These are phyloP conservation scores for Dryas alaskensis DNA, from an alignment of 306 rosid species.

Conservation along the genomic window DNA sequence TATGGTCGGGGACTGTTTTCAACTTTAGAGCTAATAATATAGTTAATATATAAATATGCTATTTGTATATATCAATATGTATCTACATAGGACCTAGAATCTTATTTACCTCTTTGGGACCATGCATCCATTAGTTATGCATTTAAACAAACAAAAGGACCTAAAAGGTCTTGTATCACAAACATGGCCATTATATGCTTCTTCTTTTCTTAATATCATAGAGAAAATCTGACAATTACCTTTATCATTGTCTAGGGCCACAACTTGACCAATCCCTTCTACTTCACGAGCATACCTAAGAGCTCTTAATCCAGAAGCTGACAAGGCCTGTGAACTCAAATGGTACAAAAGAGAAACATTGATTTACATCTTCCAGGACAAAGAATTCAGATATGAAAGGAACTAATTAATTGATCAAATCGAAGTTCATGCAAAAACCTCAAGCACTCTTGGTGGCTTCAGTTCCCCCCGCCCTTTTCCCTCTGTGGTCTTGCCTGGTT, in stretches of 20 bases:
- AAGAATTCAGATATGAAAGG: constrained; percentile 1
- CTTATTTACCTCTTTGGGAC: neutral
- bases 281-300: constrained; percentile 94
- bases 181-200: neutral
- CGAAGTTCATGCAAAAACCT: constrained; percentile 43
- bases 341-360: constrained; percentile 7
- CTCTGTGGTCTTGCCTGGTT: constrained; percentile 38
- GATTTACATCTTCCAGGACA: neutral
- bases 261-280: constrained; percentile 88
- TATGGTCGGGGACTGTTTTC: neutral
- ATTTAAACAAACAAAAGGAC: neutral
- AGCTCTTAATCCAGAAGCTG: constrained; percentile 97
- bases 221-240: constrained; percentile 41
- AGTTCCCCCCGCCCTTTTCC: constrained; percentile 54
- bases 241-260: constrained; percentile 91
- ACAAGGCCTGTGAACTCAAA: constrained; percentile 64
- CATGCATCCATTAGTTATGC: neutral
- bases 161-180: constrained; percentile 7
- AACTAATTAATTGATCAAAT: neutral
- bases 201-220: neutral
- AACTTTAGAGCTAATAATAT: neutral
- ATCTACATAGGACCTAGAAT: neutral
- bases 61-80: neutral
- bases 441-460: constrained; percentile 87
- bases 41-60: neutral